Conservation (phyloP, 2,329 filamentous ascomycete species). For the Chaetothyriales sp. region DNA sequence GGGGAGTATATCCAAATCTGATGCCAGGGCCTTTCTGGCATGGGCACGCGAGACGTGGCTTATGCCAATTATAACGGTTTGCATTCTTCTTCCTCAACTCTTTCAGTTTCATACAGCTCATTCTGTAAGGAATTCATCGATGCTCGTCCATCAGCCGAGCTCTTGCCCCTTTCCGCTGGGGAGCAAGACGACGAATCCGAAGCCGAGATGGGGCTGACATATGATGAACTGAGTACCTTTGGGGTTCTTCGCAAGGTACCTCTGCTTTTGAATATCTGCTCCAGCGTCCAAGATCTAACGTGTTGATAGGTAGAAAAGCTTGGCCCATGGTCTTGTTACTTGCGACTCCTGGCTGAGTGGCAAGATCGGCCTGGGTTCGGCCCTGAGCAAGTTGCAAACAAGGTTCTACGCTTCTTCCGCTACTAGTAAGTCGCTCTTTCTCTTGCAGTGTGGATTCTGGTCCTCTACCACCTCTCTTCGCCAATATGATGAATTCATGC, state of each 20-base stretch:
- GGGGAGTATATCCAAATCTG: slow-evolving; percentile 47
- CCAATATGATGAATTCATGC: slow-evolving; percentile 24
- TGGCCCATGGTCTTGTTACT: slow-evolving; percentile 42
- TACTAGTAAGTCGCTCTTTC: slow-evolving; percentile 6
- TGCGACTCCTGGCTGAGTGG: slow-evolving; percentile 30
- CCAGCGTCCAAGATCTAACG: background rate
- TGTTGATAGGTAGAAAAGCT: slow-evolving; percentile 29
- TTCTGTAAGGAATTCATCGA: slow-evolving; percentile 49
- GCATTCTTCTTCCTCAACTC: background rate
- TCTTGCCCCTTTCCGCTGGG: slow-evolving; percentile 51
- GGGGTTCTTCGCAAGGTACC: slow-evolving; percentile 41
- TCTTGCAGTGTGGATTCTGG: background rate
- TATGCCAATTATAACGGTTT: slow-evolving; percentile 38
- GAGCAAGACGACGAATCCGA: slow-evolving; percentile 49
- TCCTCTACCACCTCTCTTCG: slow-evolving; percentile 3
- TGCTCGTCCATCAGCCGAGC: slow-evolving; percentile 49
- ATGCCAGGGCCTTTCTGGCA: slow-evolving; percentile 58
- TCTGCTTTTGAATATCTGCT: slow-evolving; percentile 25
- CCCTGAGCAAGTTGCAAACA: slow-evolving; percentile 30
- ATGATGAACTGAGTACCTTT: slow-evolving; percentile 41
- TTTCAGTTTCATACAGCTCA: background rate
- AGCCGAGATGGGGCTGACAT: slow-evolving; percentile 36
- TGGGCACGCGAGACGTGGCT: slow-evolving; percentile 47
- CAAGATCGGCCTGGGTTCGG: slow-evolving; percentile 18
- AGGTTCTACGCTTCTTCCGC: slow-evolving; percentile 32